Conservation (phyloP, 129 eudicot species). For the Daucus carota region DNA sequence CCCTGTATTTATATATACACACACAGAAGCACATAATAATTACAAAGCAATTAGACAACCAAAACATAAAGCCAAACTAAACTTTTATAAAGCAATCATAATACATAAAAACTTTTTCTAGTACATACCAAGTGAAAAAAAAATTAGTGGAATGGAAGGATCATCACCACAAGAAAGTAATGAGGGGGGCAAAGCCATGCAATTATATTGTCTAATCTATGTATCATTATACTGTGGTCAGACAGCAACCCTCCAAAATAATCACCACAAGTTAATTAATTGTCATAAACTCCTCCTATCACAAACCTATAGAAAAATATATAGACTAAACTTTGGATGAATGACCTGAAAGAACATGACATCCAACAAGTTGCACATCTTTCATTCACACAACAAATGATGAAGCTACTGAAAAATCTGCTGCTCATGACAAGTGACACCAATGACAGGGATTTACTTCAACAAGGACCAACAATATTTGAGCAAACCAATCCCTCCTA, state of each 20-base stretch:
- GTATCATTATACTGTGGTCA: not conserved
- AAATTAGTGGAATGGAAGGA: not conserved
- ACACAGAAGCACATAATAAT: not conserved
- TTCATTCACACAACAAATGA: constrained; percentile 7
- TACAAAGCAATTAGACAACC: not conserved
- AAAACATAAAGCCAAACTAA: constrained; percentile 7
- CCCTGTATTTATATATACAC: not conserved
- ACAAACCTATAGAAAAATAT: not conserved
- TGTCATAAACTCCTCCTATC: not conserved
- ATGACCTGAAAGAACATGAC: constrained; percentile 2
- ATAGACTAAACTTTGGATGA: not conserved
- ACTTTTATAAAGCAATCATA: constrained; percentile 1
- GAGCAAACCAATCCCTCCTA: not conserved
- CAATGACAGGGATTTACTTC: not conserved
- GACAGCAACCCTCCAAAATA: constrained; percentile 4
- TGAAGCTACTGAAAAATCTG: constrained; percentile 6
- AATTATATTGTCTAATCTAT: constrained; percentile 9
- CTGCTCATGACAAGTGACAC: constrained; percentile 13
- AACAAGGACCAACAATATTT: constrained; percentile 7
- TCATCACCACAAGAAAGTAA: constrained; percentile 1
- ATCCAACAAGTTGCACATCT: constrained; percentile 11
- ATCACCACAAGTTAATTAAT: constrained; percentile 1
- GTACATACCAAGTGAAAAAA: too few relatives aligned
- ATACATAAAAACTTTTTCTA: not conserved
- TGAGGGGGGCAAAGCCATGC: constrained; percentile 4